Evolutionary conservation across 108 stramenopile species (phyloP).

Genomic region (Licmophora abbreviata): DNA sequence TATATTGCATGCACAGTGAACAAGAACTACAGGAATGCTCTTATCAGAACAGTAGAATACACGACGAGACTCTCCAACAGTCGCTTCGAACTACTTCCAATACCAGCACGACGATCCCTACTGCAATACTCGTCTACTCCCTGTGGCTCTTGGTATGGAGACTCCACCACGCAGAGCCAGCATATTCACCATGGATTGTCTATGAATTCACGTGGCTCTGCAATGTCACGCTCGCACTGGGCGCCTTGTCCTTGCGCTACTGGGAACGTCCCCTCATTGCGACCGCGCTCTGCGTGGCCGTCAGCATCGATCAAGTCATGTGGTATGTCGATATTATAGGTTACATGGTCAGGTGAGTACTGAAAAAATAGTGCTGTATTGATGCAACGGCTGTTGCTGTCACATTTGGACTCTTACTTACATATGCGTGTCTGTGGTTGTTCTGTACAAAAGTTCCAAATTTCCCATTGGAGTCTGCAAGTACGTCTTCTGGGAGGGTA

Average conservation of each 20-base stretch:
- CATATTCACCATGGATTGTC: constrained; percentile 26
- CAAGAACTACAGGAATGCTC: not conserved
- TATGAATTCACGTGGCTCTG: constrained; percentile 74
- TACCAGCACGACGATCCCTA: too few relatives aligned
- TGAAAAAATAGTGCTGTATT: not conserved
- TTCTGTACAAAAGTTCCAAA: constrained; percentile 11
- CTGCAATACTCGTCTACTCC: constrained; percentile 29
- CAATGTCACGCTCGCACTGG: constrained; percentile 46
- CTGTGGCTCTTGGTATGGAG: constrained; percentile 25
- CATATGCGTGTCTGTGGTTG: not conserved
- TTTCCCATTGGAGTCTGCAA: constrained; percentile 71
- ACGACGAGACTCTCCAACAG: too few relatives aligned
- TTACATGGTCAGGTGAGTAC: constrained; percentile 14
- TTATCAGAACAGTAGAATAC: not conserved
- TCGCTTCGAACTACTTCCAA: too few relatives aligned
- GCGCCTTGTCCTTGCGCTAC: constrained; percentile 30
- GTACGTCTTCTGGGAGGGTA: constrained; percentile 68
- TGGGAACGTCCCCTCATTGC: constrained; percentile 46
- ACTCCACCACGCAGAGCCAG: constrained; percentile 15
- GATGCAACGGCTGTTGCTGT: not conserved
- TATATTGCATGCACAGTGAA: not conserved
- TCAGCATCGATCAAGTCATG: constrained; percentile 71
- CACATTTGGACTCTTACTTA: not conserved
- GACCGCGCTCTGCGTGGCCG: constrained; percentile 49
- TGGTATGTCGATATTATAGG: constrained; percentile 62